Evolutionary conservation across 352 stramenopile genomes (phyloP).

Genomic region (Phytophthora crassamura): DNA sequence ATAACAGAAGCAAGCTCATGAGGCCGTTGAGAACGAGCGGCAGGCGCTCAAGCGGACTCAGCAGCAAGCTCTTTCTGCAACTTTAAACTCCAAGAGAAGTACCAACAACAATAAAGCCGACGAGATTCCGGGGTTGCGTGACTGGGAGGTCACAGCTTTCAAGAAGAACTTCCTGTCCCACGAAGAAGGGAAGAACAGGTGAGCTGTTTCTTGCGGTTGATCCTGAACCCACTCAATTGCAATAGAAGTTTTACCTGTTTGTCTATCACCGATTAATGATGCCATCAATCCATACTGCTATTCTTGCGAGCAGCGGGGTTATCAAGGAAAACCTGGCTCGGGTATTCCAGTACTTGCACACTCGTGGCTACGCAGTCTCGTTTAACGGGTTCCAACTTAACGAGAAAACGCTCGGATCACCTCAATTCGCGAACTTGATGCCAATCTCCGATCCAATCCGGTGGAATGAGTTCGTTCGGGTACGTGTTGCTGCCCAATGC

Average conservation of each 20-base stretch:
- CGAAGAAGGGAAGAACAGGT: constrained; percentile 53
- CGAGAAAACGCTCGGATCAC: constrained; percentile 1
- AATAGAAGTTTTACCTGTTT: too few species aligned
- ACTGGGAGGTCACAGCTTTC: constrained; percentile 59
- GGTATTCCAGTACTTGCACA: constrained; percentile 33
- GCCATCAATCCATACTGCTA: not conserved
- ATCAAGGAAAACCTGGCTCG: constrained; percentile 14
- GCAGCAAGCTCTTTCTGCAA: constrained; percentile 23
- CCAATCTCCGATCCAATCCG: constrained; percentile 22
- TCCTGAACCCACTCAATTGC: not conserved
- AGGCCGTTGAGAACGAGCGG: constrained; percentile 46
- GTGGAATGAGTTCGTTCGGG: constrained; percentile 35
- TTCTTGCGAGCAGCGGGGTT: constrained; percentile 26
- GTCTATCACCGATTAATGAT: not conserved
- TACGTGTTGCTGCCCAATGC: constrained; percentile 2
- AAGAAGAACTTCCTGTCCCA: constrained; percentile 59
- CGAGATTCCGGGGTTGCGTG: constrained; percentile 40
- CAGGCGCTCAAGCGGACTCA: constrained; percentile 48
- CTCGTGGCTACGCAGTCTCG: constrained; percentile 32
- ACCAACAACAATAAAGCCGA: constrained; percentile 15
- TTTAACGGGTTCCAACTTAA: constrained; percentile 24
- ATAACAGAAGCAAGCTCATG: constrained; percentile 34
- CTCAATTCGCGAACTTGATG: constrained; percentile 18
- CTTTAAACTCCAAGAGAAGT: constrained; percentile 11
- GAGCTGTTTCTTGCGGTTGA: too few species aligned